These are phyloP conservation scores for Hyphopichia fennica DNA, from an alignment of 1,139 yeast species.

Conservation along the genomic window DNA sequence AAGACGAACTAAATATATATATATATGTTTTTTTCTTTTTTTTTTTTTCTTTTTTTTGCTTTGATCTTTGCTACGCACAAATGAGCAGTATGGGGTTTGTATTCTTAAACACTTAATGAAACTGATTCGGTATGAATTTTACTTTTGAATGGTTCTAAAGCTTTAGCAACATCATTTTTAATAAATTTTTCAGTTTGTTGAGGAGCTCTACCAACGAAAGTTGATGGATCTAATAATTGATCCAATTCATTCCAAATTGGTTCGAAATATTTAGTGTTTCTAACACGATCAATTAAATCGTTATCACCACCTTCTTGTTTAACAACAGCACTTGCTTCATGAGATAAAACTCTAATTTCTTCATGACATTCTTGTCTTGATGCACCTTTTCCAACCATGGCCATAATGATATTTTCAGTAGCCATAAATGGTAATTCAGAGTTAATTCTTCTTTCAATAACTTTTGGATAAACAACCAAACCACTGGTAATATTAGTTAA, in stretches of 20 bases:
- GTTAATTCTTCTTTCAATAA: conserved; percentile 91
- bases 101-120: conserved; percentile 39
- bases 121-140: conserved; percentile 65
- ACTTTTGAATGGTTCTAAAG: conserved; percentile 68
- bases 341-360: conserved; percentile 93
- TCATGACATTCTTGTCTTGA: conserved; percentile 99
- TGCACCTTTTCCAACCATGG: conserved; percentile 97
- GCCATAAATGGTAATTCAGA: conserved; percentile 99
- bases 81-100: too few relatives aligned
- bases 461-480: conserved; percentile 96
- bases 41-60: neutral
- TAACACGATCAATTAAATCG: conserved; percentile 88
- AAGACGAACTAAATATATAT: too few relatives aligned
- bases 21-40: neutral
- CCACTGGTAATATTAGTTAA: conserved; percentile 91
- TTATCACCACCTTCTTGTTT: conserved; percentile 99
- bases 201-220: conserved; percentile 98
- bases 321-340: conserved; percentile 96
- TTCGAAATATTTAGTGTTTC: conserved; percentile 75
- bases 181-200: conserved; percentile 95
- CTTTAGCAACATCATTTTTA: conserved; percentile 77
- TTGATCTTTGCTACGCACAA: too few relatives aligned
- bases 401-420: conserved; percentile 98
- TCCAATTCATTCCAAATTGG: conserved; percentile 90
- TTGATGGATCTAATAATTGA: conserved; percentile 78